Percentiles rank a stretch among this genome's conserved stretches.
Evolutionary conservation across 192 early-diverging fungal genomes (phyloP).

Genomic region (Polychytrium aggregatum): DNA sequence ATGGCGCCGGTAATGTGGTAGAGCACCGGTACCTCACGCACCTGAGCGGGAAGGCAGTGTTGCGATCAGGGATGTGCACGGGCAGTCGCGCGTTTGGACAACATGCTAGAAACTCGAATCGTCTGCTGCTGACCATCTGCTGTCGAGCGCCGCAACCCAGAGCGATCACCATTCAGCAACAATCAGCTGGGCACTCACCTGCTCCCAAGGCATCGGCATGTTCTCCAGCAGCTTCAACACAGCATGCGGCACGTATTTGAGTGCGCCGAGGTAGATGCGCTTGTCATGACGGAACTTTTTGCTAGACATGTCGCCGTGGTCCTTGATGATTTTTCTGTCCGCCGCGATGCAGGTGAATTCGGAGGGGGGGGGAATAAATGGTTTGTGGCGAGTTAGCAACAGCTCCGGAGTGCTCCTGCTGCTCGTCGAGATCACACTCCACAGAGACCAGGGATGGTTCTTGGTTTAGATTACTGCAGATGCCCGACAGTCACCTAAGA

Average conservation of each 20-base stretch:
- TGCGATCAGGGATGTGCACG: too few species aligned
- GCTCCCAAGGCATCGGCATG: conserved; percentile 99
- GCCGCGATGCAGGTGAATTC: neutral
- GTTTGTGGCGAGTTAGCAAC: neutral
- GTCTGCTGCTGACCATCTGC: too few species aligned
- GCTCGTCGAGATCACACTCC: neutral
- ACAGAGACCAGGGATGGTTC: neutral
- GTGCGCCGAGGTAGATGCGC: conserved; percentile 93
- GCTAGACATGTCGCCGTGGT: conserved; percentile 98
- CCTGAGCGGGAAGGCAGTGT: conserved; percentile 12
- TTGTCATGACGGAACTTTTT: conserved; percentile 97
- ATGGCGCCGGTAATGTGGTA: conserved; percentile 99
- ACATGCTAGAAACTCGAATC: too few species aligned
- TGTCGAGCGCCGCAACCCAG: too few species aligned
- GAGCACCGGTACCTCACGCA: conserved; percentile 87
- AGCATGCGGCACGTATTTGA: conserved; percentile 98
- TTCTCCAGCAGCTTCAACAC: conserved; percentile 96
- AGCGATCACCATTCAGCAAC: neutral
- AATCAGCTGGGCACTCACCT: conserved; percentile 31
- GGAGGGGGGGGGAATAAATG: too few species aligned
- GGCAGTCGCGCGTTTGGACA: too few species aligned
- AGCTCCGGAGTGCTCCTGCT: neutral
- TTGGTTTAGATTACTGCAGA: too few species aligned
- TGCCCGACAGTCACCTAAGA: conserved; percentile 54
- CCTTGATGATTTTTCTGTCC: conserved; percentile 87